These are phyloP conservation scores for Albatrellus sp. DNA, from an alignment of 1,284 basidiomycete genomes.

Conservation along the genomic window DNA sequence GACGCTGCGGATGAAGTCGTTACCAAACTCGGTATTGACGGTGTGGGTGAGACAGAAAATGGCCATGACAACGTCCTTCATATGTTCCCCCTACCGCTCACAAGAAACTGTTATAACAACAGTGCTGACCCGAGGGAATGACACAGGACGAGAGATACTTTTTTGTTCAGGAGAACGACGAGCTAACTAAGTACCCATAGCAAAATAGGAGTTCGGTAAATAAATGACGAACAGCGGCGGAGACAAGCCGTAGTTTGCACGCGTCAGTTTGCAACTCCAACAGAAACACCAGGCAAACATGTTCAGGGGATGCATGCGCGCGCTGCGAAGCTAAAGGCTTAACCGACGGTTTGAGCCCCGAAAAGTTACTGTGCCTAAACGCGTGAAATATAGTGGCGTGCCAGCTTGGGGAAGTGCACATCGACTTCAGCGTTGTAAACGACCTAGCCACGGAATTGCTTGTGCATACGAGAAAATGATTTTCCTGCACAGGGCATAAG, in stretches of 20 bases:
- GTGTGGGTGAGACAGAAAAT: conserved; percentile 52
- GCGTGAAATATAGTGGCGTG: not conserved
- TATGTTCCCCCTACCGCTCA: not conserved
- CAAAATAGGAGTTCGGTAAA: too few relatives aligned
- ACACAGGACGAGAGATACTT: too few relatives aligned
- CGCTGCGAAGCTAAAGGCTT: conserved; percentile 41
- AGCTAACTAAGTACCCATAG: too few relatives aligned
- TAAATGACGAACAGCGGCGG: too few relatives aligned
- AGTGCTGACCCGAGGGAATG: too few relatives aligned
- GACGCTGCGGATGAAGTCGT: conserved; percentile 45
- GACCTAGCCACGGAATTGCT: conserved; percentile 17
- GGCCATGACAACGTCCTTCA: conserved; percentile 30
- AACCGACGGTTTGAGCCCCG: conserved; percentile 29
- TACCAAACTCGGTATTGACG: conserved; percentile 38
- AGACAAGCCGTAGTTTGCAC: too few relatives aligned
- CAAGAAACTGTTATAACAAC: too few relatives aligned
- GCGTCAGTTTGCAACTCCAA: too few relatives aligned
- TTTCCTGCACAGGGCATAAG: conserved; percentile 17
- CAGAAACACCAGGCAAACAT: conserved; percentile 4
- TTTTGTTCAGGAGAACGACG: too few relatives aligned
- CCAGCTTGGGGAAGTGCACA: conserved; percentile 44
- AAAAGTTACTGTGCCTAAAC: not conserved
- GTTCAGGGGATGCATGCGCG: conserved; percentile 18
- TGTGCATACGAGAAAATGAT: conserved; percentile 29
- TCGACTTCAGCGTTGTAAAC: conserved; percentile 25